A percentile compares a stretch with the other conserved stretches of the same genome.
Conservation (phyloP, 805 yeast species). For the Pichia gijzeniarum region DNA sequence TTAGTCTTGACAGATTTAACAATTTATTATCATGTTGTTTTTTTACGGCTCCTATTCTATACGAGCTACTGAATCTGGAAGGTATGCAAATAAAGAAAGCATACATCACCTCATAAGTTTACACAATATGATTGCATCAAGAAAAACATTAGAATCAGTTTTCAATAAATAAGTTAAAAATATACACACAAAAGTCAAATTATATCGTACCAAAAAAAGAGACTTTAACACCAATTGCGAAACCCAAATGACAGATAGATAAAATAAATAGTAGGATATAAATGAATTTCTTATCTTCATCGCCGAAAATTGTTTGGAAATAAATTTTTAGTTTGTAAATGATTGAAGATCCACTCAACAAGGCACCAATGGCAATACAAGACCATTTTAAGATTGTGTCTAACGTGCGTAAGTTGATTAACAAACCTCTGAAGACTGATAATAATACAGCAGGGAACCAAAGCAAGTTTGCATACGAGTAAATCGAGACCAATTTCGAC, state of each 20-base stretch:
- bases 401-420: slow-evolving; percentile 38
- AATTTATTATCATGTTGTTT: too few relatives aligned
- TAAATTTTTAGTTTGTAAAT: slow-evolving; percentile 40
- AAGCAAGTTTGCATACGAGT: slow-evolving; percentile 75
- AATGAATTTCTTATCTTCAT: slow-evolving; percentile 34
- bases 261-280: slow-evolving; percentile 35
- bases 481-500: slow-evolving; percentile 61
- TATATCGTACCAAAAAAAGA: slow-evolving; percentile 44
- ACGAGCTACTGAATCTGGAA: too few relatives aligned
- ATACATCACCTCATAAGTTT: too few relatives aligned
- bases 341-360: slow-evolving; percentile 53
- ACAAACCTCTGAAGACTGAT: slow-evolving; percentile 50
- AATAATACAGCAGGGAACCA: slow-evolving; percentile 82
- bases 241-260: slow-evolving; percentile 44
- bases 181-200: not conserved
- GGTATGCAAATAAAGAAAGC: too few relatives aligned
- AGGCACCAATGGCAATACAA: slow-evolving; percentile 53
- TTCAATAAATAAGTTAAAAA: not conserved
- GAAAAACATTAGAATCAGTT: too few relatives aligned
- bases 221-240: slow-evolving; percentile 60
- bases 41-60: too few relatives aligned
- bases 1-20: too few relatives aligned
- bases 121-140: too few relatives aligned
- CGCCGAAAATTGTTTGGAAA: slow-evolving; percentile 28
- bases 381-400: slow-evolving; percentile 55